Conservation (phyloP, 192 early-diverging fungal species). For the Chytriomyces confervae region DNA sequence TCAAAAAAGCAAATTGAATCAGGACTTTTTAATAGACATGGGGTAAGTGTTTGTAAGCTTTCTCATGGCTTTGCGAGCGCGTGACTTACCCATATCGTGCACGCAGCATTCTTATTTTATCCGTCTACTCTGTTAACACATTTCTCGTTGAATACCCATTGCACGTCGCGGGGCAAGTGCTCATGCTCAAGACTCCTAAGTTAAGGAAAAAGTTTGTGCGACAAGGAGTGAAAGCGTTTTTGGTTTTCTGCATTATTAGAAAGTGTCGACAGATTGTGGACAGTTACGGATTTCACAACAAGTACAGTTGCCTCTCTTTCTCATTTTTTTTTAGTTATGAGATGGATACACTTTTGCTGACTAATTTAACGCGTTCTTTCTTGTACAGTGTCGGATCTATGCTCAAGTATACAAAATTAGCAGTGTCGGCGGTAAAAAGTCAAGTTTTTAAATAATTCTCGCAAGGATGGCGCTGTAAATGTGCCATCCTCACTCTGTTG, state of each 20-base stretch:
- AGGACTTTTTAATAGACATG: conserved; percentile 51
- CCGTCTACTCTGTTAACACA: conserved; percentile 46
- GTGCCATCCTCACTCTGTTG: too few species aligned
- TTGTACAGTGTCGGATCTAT: too few species aligned
- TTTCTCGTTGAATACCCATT: conserved; percentile 46
- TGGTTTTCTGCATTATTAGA: conserved; percentile 37
- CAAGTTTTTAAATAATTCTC: too few species aligned
- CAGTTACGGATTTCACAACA: conserved; percentile 50
- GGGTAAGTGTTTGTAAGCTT: conserved; percentile 9
- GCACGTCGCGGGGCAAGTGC: conserved; percentile 30
- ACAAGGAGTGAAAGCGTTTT: conserved; percentile 37
- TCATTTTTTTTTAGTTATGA: too few species aligned
- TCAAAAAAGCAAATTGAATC: conserved; percentile 41
- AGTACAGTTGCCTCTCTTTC: conserved; percentile 20
- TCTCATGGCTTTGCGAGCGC: background rate
- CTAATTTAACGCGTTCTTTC: too few species aligned
- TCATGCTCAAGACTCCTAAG: conserved; percentile 16
- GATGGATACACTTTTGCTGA: too few species aligned
- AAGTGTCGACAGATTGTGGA: conserved; percentile 31
- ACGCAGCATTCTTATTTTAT: conserved; percentile 42
- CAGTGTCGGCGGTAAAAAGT: too few species aligned
- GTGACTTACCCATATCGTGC: background rate
- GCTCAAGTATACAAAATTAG: too few species aligned
- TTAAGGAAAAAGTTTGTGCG: conserved; percentile 33
- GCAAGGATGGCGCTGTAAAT: too few species aligned